phyloP scores from a whole-genome alignment of 1,284 basidiomycete species.

The Bjerkandera adusta region DNA sequence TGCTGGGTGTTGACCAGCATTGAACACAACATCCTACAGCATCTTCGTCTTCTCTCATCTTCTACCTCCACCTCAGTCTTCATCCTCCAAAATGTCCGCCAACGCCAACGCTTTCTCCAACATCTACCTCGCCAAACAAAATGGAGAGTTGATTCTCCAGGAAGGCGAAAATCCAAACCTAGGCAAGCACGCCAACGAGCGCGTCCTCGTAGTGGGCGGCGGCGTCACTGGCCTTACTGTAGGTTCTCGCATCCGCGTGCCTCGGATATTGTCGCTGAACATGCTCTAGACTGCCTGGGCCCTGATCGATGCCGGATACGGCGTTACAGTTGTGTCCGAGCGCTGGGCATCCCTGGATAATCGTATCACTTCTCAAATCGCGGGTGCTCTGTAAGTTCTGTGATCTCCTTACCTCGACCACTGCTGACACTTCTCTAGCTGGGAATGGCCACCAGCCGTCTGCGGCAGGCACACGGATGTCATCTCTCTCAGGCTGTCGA shows the following conservation, averaged over 20 bases:
- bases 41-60: too few species aligned
- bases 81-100: slow-evolving; percentile 2
- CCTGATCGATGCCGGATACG: slow-evolving; percentile 31
- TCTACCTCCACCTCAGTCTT: too few species aligned
- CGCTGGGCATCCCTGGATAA: slow-evolving; percentile 23
- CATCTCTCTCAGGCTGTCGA: slow-evolving; percentile 30
- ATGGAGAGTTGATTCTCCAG: slow-evolving; percentile 14
- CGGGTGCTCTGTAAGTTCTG: slow-evolving; percentile 30
- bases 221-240: slow-evolving; percentile 26
- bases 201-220: slow-evolving; percentile 25
- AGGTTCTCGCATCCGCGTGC: slow-evolving; percentile 1
- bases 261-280: not conserved
- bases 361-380: slow-evolving; percentile 32
- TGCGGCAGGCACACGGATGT: slow-evolving; percentile 33
- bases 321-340: slow-evolving; percentile 30
- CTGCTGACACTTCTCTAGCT: slow-evolving; percentile 16
- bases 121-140: slow-evolving; percentile 16
- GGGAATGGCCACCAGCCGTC: slow-evolving; percentile 36
- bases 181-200: slow-evolving; percentile 12
- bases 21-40: too few species aligned
- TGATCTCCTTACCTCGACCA: not conserved
- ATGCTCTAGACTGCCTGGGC: slow-evolving; percentile 28
- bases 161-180: slow-evolving; percentile 15
- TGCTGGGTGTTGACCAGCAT: too few species aligned
- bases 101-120: slow-evolving; percentile 6